Evolutionary conservation across 2,329 filamentous ascomycete genomes (phyloP).

Genomic region (Teratosphaeria pseudoeucalypti): DNA sequence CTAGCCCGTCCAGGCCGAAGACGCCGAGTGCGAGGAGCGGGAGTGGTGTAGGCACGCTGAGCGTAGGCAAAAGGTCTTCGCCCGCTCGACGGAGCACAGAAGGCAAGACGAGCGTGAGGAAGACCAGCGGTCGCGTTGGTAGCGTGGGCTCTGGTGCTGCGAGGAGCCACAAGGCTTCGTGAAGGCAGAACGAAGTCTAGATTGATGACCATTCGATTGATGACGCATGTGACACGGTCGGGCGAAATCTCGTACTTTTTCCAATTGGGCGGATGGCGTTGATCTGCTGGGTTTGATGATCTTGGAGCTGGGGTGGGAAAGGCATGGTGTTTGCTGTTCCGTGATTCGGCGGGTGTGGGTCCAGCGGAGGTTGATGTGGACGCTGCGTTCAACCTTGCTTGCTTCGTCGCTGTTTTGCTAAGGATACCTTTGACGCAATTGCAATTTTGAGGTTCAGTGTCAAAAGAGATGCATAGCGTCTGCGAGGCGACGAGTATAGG

Average conservation of each 20-base stretch:
- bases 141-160: slow-evolving; percentile 25
- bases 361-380: background rate
- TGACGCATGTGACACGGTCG: background rate
- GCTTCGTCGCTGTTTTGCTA: background rate
- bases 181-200: background rate
- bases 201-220: background rate
- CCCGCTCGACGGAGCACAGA: slow-evolving; percentile 37
- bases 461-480: background rate
- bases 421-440: background rate
- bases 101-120: slow-evolving; percentile 38
- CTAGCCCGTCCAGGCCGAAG: slow-evolving; percentile 29
- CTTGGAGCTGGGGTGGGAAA: background rate
- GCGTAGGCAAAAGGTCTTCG: slow-evolving; percentile 36
- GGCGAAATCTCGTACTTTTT: background rate
- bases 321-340: background rate
- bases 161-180: slow-evolving; percentile 8
- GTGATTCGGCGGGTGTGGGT: background rate
- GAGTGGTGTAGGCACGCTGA: slow-evolving; percentile 35
- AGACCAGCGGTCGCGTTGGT: slow-evolving; percentile 42
- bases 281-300: background rate
- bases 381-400: background rate
- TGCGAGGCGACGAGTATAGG: background rate
- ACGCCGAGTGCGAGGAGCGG: slow-evolving; percentile 34
- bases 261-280: background rate
- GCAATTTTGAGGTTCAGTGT: background rate